Base-by-base conservation (phyloP, 495 filamentous ascomycete genomes). In the Aspergillus saccharolyticus region DNA sequence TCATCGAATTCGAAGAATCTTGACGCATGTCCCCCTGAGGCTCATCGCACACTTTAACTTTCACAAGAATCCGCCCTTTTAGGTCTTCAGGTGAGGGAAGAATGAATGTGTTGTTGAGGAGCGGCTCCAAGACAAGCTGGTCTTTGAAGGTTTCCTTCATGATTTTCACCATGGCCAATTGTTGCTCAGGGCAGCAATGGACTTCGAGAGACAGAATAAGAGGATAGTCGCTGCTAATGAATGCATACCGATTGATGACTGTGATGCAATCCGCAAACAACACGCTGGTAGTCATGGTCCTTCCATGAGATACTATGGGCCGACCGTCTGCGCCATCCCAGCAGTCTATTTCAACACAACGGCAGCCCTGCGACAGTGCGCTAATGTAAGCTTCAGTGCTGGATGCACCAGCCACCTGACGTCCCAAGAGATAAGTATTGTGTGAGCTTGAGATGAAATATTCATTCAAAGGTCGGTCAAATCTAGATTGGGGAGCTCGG, bases 381-480 rank as follows among this genome's bases (percentile, higher is more conserved):
- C 82, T 84, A 64, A 97, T 93, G 71, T 98, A 98, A 22, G 89
- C 90, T 68, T 98, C 94, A 12, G 91, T 86, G 61, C 91, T 97
- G 18, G 94, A 96, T 42, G 87, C 83, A 21, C 91, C 91, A 25
- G 84, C 86, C 10, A 97, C 86, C 70, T 98, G 94, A 20, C 91
- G 85, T 17, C 94, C 94, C 21, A 94, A 74, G 12, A 98, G 84
- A 66, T 98, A 98, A 10, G 94, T 97, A 70, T 98, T 98, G 78
- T 98, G 94, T 17, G 93, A 97, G 77, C 91, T 96, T 4, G 93
- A 97, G 59, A 97, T 94, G 81, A 91, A 97, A 66, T 98, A 98
- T 65, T 98, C 94, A 68, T 96, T 96, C 66, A 98, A 72, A 0
- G 94, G 94, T 25, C 89, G 84, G 61, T 94, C 83, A 48, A 96